phyloP scores from a whole-genome alignment of 306 rosid genomes.

The Cicer yamashitae region DNA sequence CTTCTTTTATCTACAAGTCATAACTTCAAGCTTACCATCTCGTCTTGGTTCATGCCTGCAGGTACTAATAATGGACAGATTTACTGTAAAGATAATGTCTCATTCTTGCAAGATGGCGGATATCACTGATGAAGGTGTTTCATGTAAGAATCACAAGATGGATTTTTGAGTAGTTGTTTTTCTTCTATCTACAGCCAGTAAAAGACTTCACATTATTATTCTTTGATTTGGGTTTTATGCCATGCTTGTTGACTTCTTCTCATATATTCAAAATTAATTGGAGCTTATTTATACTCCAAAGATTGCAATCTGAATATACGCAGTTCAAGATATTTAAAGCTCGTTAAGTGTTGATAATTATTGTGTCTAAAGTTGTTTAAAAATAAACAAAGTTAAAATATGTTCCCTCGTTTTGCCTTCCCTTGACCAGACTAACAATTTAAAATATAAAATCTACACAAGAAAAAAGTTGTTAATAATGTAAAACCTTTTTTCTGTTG shows the following conservation, averaged over 20 bases:
- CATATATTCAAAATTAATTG: conserved; percentile 29
- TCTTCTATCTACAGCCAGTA: conserved; percentile 7
- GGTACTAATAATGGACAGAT: conserved; percentile 95
- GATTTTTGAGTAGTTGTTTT: neutral
- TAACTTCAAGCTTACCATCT: conserved; percentile 16
- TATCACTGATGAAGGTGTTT: conserved; percentile 94
- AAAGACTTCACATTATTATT: conserved; percentile 22
- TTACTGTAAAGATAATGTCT: conserved; percentile 95
- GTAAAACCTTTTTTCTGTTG: neutral
- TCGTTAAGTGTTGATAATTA: neutral
- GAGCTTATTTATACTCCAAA: conserved; percentile 16
- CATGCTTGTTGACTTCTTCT: conserved; percentile 40
- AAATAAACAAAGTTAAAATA: neutral
- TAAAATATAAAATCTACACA: neutral
- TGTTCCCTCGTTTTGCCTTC: neutral
- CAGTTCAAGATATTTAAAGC: neutral
- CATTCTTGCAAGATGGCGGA: conserved; percentile 98
- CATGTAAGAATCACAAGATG: conserved; percentile 70
- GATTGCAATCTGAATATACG: conserved; percentile 18
- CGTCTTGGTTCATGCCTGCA: conserved; percentile 48
- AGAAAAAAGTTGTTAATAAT: neutral
- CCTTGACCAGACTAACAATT: neutral
- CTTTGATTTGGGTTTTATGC: conserved; percentile 37
- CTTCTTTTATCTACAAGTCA: conserved; percentile 10
- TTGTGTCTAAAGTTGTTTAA: conserved; percentile 4